Conservation (phyloP, 805 yeast genomes). For the Nakazawaea wyomingensis region DNA sequence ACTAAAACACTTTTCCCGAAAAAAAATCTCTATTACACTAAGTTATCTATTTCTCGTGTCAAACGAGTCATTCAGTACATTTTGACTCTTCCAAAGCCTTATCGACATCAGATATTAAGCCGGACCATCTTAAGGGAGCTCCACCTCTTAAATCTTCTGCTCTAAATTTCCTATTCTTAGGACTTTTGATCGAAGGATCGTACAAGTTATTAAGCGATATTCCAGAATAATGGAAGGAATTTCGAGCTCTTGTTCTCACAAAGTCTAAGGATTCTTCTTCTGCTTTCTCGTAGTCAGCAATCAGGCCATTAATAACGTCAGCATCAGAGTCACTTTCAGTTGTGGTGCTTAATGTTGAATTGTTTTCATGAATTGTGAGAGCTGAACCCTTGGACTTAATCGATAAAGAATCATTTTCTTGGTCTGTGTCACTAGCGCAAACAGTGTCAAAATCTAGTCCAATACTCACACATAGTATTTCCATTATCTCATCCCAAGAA, state of each 20-base stretch:
- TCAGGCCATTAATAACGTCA: constrained; percentile 10
- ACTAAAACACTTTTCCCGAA: too few relatives aligned
- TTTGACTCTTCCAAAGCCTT: constrained; percentile 14
- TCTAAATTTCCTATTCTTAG: background rate
- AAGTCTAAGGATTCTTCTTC: background rate
- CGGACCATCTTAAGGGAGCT: constrained; percentile 14
- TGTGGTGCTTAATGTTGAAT: constrained; percentile 1
- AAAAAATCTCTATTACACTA: too few relatives aligned
- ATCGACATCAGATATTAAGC: constrained; percentile 20
- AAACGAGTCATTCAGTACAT: too few relatives aligned
- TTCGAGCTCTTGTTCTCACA: background rate
- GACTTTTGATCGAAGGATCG: background rate
- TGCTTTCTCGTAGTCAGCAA: background rate
- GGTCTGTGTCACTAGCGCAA: constrained; percentile 3
- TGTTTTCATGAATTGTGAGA: constrained; percentile 1
- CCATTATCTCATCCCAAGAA: constrained; percentile 32
- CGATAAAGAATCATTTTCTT: background rate
- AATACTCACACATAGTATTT: constrained; percentile 24
- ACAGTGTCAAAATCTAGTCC: constrained; percentile 27
- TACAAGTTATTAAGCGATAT: background rate
- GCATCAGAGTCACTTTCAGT: constrained; percentile 14
- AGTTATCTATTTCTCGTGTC: too few relatives aligned
- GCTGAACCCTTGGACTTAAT: background rate
- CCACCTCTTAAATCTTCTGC: background rate
- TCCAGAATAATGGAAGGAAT: background rate